Base-by-base conservation (phyloP, 129 eudicot species). In the Artemisia argyi region DNA sequence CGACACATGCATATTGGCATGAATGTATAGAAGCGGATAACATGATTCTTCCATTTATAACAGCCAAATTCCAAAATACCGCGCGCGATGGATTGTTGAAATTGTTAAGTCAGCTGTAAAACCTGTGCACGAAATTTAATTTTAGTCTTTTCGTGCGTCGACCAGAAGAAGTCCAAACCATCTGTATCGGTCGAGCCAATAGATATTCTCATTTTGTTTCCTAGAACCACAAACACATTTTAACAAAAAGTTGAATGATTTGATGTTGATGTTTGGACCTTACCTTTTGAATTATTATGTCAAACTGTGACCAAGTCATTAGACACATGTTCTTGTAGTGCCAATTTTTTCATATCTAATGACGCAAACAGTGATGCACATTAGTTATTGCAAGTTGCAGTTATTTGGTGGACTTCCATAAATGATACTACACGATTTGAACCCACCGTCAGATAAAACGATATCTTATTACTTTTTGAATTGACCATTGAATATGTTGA, bases 401-500 rank as follows among this genome's bases (percentile, higher is more conserved):
- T 51, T 53, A 39, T 69, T 63, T 9, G 50, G 81, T 61, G 59
- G 75, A 76, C 69, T 68, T 60, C 64, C 69, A 76, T 53, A 53
- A 60, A 69, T 69, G 65, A n/a, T 60, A 69, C 71, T 16, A 42
- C 81, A 69, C 71, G 76, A 15, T 24, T 15, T 11, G 54, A 77
- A 35, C 30, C 57, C 78, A 64, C 72, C 57, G 72, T 69, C 64
- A 15, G 58, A 49, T n/a, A 39, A 50, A 60, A 60, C 28, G 11
- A 15, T 50, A 28, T 49, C 2, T 6, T 73, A 49, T 49, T 61
- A 13, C 52, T 35, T 73, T 61, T 73, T 73, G 8, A 12, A 17
- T 81, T 81, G 85, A 81, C 82, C 85, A 59, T 55, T 71, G 69
- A 82, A 82, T 26, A 24, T 65, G 17, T 67, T 77, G 85, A 82